These are phyloP conservation scores for Tylopilus subfusipes DNA, from an alignment of 768 basidiomycete species.

Conservation along the genomic window DNA sequence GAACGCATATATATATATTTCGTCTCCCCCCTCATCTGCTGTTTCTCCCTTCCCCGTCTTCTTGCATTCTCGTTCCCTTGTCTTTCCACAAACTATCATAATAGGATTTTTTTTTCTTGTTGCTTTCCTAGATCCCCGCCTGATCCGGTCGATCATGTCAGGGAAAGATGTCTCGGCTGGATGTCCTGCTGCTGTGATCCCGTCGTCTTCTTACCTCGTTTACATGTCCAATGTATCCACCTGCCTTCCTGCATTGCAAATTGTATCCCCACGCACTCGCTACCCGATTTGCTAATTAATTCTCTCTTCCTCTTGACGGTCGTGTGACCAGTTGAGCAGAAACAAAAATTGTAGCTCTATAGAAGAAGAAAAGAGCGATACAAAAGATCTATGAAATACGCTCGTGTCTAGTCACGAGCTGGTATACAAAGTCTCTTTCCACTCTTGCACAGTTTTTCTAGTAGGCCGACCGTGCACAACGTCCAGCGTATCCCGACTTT, in stretches of 20 bases:
- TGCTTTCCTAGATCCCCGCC: constrained; percentile 10
- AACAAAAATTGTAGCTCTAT: neutral
- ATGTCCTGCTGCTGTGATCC: constrained; percentile 2
- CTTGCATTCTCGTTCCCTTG: too few relatives aligned
- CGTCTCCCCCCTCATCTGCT: neutral
- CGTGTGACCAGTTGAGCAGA: neutral
- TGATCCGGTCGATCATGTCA: neutral
- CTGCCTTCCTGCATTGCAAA: constrained; percentile 9
- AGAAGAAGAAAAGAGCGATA: neutral
- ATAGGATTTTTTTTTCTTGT: neutral
- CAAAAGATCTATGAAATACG: constrained; percentile 1
- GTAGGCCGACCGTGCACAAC: neutral
- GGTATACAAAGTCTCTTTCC: neutral
- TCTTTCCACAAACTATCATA: neutral
- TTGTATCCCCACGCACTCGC: constrained; percentile 21
- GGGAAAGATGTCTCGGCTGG: neutral
- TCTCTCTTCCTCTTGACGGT: neutral
- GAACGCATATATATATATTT: neutral
- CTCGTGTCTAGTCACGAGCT: neutral
- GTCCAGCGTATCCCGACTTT: neutral
- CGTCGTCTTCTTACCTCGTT: neutral
- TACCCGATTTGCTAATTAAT: constrained; percentile 15
- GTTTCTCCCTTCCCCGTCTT: neutral
- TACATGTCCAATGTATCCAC: constrained; percentile 19
- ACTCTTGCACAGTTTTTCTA: neutral